These are phyloP conservation scores for Trichocladium uniseriatum DNA, from an alignment of 495 filamentous ascomycete genomes.

Conservation along the genomic window DNA sequence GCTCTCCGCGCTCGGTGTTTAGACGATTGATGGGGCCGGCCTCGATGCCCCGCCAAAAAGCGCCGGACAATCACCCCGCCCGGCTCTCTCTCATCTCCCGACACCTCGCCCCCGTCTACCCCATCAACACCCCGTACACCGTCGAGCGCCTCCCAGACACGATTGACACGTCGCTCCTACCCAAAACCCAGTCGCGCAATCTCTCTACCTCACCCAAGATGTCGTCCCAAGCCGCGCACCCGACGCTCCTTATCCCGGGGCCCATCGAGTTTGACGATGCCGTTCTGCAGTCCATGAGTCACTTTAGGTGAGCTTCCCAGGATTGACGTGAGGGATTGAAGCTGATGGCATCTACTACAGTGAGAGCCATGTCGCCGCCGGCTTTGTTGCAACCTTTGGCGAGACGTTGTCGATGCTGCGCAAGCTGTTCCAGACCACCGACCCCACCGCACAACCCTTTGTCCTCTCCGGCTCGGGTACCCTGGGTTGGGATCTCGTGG, in stretches of 20 bases:
- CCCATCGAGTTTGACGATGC: slow-evolving; percentile 99
- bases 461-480: slow-evolving; percentile 91
- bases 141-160: slow-evolving; percentile 47
- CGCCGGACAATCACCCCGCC: slow-evolving; percentile 53
- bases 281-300: slow-evolving; percentile 88
- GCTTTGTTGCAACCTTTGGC: slow-evolving; percentile 84
- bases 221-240: slow-evolving; percentile 72
- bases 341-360: slow-evolving; percentile 35
- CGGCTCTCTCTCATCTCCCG: slow-evolving; percentile 72
- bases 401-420: slow-evolving; percentile 81
- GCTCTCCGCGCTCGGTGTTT: slow-evolving; percentile 23
- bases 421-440: slow-evolving; percentile 82
- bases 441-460: slow-evolving; percentile 78
- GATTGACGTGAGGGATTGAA: not conserved
- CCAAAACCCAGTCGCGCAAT: slow-evolving; percentile 27
- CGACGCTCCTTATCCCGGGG: slow-evolving; percentile 83
- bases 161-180: slow-evolving; percentile 35
- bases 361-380: slow-evolving; percentile 81
- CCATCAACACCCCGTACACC: slow-evolving; percentile 44
- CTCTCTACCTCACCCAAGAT: slow-evolving; percentile 43
- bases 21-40: slow-evolving; percentile 24
- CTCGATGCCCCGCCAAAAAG: slow-evolving; percentile 36
- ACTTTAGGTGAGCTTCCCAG: slow-evolving; percentile 69
- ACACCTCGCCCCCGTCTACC: slow-evolving; percentile 52
- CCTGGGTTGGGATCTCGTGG: slow-evolving; percentile 91